phyloP scores from a whole-genome alignment of 163 green algal species.

The Prototheca wickerhamii region DNA sequence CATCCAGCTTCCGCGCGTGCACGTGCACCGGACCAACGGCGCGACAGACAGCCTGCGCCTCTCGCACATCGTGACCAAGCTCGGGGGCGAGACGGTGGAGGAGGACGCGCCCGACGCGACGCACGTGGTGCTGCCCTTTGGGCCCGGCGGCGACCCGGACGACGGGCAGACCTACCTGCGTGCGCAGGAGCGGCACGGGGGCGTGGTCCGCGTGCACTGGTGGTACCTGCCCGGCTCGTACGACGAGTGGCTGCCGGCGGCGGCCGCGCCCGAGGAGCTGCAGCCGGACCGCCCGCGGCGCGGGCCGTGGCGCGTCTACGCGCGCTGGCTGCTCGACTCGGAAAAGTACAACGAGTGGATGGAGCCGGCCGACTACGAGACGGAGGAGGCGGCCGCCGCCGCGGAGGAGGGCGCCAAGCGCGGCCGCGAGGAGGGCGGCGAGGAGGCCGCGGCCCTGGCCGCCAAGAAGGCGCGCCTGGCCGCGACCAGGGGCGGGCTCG shows the following conservation, averaged over 20 bases:
- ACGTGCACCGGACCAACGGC: slow-evolving; percentile 31
- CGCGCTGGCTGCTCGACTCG: slow-evolving; percentile 66
- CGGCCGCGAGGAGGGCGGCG: slow-evolving; percentile 9
- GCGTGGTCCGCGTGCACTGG: slow-evolving; percentile 64
- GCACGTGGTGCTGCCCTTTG: slow-evolving; percentile 67
- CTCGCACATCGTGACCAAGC: slow-evolving; percentile 31
- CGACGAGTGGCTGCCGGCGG: slow-evolving; percentile 62
- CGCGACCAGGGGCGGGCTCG: neutral
- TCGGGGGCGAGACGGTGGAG: slow-evolving; percentile 37
- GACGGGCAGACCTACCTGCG: slow-evolving; percentile 58
- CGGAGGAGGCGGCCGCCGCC: slow-evolving; percentile 39
- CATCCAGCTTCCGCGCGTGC: slow-evolving; percentile 38
- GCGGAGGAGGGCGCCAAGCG: slow-evolving; percentile 20
- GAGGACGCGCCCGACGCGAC: slow-evolving; percentile 48
- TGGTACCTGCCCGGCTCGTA: slow-evolving; percentile 80
- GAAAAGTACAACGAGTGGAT: slow-evolving; percentile 94
- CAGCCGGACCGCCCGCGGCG: slow-evolving; percentile 33
- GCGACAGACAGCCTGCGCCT: slow-evolving; percentile 23
- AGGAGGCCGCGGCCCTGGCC: slow-evolving; percentile 7
- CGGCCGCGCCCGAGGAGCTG: slow-evolving; percentile 32
- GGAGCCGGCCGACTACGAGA: slow-evolving; percentile 80
- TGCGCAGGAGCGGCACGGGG: slow-evolving; percentile 32
- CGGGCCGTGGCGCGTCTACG: slow-evolving; percentile 45
- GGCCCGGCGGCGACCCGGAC: slow-evolving; percentile 48
- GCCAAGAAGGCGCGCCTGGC: neutral